Evolutionary conservation across 1,284 basidiomycete genomes (phyloP).

Genomic region (Malassezia japonica): DNA sequence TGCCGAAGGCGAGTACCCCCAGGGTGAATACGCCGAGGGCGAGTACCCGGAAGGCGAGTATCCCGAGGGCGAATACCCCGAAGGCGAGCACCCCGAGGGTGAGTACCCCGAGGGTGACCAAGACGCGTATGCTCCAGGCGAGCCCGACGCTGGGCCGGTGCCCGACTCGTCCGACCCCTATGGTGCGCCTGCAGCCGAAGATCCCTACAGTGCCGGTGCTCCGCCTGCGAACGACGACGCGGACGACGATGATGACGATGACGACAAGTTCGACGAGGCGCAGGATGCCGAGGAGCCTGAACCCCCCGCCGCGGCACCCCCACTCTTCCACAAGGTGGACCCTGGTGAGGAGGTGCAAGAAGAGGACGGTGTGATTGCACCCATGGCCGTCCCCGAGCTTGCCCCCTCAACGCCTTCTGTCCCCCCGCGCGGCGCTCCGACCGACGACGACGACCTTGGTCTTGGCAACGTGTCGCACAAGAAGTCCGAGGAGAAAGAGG

Average conservation of each 20-base stretch:
- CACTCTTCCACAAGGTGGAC: conserved; percentile 14
- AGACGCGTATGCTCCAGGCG: conserved; percentile 1
- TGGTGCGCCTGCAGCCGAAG: background rate
- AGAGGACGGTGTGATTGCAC: conserved; percentile 5
- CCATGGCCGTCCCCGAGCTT: background rate
- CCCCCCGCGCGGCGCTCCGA: background rate
- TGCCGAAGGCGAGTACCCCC: background rate
- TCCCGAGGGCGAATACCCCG: background rate
- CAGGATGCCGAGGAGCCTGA: background rate
- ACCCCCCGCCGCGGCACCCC: background rate
- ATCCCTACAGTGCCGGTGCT: background rate
- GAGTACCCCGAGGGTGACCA: conserved; percentile 4
- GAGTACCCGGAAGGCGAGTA: background rate
- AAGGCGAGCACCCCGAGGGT: conserved; percentile 4
- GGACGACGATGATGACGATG: background rate
- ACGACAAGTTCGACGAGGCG: conserved; percentile 2
- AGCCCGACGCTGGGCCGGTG: too few species aligned
- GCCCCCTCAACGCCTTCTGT: background rate
- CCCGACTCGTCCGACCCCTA: background rate
- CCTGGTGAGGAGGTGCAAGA: background rate
- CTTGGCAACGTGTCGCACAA: conserved; percentile 63
- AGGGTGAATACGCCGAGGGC: background rate
- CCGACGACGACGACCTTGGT: conserved; percentile 76
- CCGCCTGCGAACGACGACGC: background rate
- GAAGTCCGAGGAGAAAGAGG: conserved; percentile 20